Evolutionary conservation across 176 grass and related monocot species (phyloP).

Genomic region (Carex cristatella): DNA sequence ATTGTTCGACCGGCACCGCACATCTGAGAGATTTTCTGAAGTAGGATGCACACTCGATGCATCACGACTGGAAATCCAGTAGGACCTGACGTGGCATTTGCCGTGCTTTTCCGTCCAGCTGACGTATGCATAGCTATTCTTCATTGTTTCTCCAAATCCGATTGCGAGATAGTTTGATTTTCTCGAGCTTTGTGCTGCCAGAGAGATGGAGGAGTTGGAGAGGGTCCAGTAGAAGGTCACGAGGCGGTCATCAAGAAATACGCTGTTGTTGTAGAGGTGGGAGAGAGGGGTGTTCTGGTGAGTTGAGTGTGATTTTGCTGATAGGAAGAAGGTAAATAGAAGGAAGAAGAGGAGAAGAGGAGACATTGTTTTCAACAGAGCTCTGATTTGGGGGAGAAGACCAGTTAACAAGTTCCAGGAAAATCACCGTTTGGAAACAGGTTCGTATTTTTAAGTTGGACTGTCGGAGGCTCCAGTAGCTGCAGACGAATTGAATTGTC

Average conservation of each 20-base stretch:
- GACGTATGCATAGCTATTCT: conserved; percentile 65
- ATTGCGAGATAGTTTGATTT: conserved; percentile 81
- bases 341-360: conserved; percentile 7
- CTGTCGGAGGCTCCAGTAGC: too few relatives aligned
- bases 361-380: background rate
- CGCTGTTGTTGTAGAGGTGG: conserved; percentile 49
- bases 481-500: too few relatives aligned
- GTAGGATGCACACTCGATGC: conserved; percentile 51
- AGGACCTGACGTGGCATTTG: conserved; percentile 53
- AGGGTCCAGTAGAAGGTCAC: conserved; percentile 73
- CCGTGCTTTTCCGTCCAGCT: conserved; percentile 64
- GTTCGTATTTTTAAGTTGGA: too few relatives aligned
- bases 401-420: background rate
- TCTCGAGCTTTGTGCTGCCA: conserved; percentile 56
- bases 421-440: background rate
- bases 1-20: conserved; percentile 61
- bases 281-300: background rate
- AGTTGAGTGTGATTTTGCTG: conserved; percentile 6
- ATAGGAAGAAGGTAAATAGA: background rate
- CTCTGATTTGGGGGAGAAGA: background rate
- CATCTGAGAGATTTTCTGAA: conserved; percentile 63
- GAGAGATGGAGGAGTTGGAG: conserved; percentile 55
- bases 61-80: conserved; percentile 70
- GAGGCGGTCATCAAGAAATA: conserved; percentile 61
- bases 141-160: conserved; percentile 60